phyloP scores from a whole-genome alignment of 2,329 filamentous ascomycete species.

The Penicillium sp. region DNA sequence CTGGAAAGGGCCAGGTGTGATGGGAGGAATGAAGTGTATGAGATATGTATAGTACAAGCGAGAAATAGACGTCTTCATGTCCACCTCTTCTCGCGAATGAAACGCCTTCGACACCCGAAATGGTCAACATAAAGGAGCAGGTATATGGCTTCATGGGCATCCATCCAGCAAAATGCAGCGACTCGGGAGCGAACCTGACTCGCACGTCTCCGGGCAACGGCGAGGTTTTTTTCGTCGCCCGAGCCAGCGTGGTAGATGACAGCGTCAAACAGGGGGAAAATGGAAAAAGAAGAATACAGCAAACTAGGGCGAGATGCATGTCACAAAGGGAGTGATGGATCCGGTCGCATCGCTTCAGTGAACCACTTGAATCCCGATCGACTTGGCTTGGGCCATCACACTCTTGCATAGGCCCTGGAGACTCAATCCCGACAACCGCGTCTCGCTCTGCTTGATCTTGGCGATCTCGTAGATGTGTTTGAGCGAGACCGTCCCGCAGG shows the following conservation, averaged over 20 bases:
- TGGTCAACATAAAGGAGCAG: constrained; percentile 1
- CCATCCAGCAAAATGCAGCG: no score
- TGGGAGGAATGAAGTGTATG: constrained; percentile 4
- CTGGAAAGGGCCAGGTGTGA: background rate
- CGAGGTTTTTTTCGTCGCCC: no score
- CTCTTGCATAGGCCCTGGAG: constrained; percentile 67
- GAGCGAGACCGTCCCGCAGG: constrained; percentile 76
- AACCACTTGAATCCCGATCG: constrained; percentile 66
- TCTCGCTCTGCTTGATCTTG: constrained; percentile 82
- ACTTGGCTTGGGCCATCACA: constrained; percentile 68
- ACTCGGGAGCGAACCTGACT: no score
- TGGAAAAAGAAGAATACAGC: background rate
- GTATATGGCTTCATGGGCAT: background rate
- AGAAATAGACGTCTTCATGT: constrained; percentile 1
- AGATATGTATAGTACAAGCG: constrained; percentile 21
- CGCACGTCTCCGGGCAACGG: no score
- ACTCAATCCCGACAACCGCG: constrained; percentile 64
- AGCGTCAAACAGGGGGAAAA: no score
- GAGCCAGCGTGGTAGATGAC: no score
- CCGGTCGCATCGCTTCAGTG: constrained; percentile 38
- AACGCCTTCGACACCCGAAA: constrained; percentile 16
- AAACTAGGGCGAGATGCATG: no score
- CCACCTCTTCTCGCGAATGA: constrained; percentile 7
- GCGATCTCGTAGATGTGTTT: constrained; percentile 99
- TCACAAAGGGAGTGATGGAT: no score